Conservation (phyloP, 2,329 filamentous ascomycete genomes). For the Colletotrichum tropicicola region DNA sequence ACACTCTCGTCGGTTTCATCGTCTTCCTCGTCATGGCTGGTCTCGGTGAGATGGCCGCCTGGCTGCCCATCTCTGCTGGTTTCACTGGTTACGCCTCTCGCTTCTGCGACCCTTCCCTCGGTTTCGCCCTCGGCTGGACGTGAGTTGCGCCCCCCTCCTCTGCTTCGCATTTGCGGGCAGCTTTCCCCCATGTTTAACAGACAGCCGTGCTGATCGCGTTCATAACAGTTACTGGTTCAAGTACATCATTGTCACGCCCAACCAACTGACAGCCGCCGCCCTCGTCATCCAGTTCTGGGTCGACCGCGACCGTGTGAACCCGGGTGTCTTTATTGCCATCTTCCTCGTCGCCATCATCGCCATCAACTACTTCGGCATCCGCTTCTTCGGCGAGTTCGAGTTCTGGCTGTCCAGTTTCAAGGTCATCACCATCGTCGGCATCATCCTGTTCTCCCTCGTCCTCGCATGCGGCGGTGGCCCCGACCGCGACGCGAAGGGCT, state of each 20-base stretch:
- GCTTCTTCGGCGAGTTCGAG: constrained; percentile 73
- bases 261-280: constrained; percentile 83
- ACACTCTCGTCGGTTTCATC: constrained; percentile 73
- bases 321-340: constrained; percentile 81
- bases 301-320: constrained; percentile 70
- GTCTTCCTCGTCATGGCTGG: constrained; percentile 86
- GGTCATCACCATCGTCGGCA: constrained; percentile 70
- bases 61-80: constrained; percentile 79
- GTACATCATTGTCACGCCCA: constrained; percentile 88
- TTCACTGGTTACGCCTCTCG: constrained; percentile 84
- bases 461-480: constrained; percentile 73
- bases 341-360: constrained; percentile 69
- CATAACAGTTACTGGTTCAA: constrained; percentile 68
- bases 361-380: constrained; percentile 77
- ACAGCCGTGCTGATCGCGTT: constrained; percentile 41
- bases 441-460: constrained; percentile 72
- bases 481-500: constrained; percentile 68
- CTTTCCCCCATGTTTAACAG: constrained; percentile 49
- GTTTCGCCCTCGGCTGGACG: constrained; percentile 80
- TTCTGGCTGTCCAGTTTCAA: constrained; percentile 74
- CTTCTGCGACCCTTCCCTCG: constrained; percentile 83
- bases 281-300: constrained; percentile 85
- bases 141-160: constrained; percentile 47
- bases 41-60: constrained; percentile 86
- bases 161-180: not conserved